Conservation (phyloP, 2,329 filamentous ascomycete species). For the Xylaria sp. region DNA sequence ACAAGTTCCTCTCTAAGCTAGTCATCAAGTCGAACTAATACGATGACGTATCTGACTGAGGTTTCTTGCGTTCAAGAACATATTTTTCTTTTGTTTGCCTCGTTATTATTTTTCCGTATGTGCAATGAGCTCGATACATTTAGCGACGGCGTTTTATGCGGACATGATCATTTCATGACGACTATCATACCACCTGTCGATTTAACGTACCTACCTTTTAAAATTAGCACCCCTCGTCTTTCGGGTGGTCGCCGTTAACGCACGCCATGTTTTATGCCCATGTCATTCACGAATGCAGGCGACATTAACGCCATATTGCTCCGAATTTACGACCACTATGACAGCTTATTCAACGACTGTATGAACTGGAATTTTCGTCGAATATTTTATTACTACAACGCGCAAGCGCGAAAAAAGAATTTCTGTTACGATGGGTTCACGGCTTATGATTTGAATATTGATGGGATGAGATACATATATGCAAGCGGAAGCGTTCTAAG, state of each 20-base stretch:
- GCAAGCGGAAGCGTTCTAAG: constrained; percentile 43
- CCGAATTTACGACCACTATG: constrained; percentile 48
- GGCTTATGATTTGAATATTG: constrained; percentile 45
- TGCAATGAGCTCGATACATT: constrained; percentile 51
- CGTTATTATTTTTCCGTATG: constrained; percentile 47
- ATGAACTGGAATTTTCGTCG: constrained; percentile 46
- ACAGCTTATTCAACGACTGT: constrained; percentile 50
- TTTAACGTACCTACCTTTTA: constrained; percentile 44
- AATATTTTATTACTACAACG: constrained; percentile 43
- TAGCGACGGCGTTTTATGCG: constrained; percentile 57
- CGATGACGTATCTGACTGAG: constrained; percentile 16
- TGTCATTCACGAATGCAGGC: constrained; percentile 40
- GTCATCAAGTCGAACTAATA: constrained; percentile 89
- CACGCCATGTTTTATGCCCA: constrained; percentile 48
- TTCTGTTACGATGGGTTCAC: constrained; percentile 42
- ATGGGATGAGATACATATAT: constrained; percentile 42
- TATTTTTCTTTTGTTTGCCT: constrained; percentile 47
- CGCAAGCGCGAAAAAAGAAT: constrained; percentile 48
- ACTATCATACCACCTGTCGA: constrained; percentile 44
- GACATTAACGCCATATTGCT: constrained; percentile 44
- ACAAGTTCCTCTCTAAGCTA: constrained; percentile 96
- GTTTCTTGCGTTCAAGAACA: constrained; percentile 30
- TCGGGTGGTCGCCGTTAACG: constrained; percentile 47
- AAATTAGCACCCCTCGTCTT: constrained; percentile 40
- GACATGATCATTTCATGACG: constrained; percentile 52